Evolutionary conservation across 768 basidiomycete genomes (phyloP), one percentile per base, ranked within the genome.

Genomic region (Lactifluus subvellereus): DNA sequence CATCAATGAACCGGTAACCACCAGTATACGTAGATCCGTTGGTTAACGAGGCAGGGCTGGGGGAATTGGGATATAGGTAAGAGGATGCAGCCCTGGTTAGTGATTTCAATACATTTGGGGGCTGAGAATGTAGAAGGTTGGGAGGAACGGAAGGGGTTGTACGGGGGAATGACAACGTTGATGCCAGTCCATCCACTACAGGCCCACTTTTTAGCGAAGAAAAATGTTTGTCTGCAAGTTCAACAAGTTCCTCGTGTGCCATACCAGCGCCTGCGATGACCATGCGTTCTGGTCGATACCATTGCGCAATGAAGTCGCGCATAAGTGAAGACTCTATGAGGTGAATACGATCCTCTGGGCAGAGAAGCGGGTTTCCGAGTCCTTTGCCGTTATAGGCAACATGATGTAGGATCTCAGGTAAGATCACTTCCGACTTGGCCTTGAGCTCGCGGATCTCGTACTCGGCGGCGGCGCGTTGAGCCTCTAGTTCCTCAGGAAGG

Each of bases 201-300:
- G 70, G 70, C 59, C 68, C 69, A 65, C 65, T 77, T 69, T 78
- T 84, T 76, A 78, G 77, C 6, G 83, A 82, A 11, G 91, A 88
- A 67, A 98, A 97, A 71, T 89, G 82, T 73, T 88, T 86, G 73
- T 95, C 85, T 0, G 84, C 82, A 54, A 97, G 78, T 66, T 93
- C 88, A 27, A 98, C 91, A 20, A 99, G 81, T 65, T 93, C 81
- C 67, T 91, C 85, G 71, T 98, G 97, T 10, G 79, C 82, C 83
- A 99, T 88, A 10, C 97, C 97, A 0, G 92, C 89, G 11, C 93
- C 95, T 6, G 96, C 94, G 60, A 98, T 81, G 45, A 98, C 95
- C 84, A 99, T 97, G 58, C 91, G 79, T 71, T 98, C 96, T 0
- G 97, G 96, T 54, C 84, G 78, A 73, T 93, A 98, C 94, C 94